A percentile compares a stretch with the other conserved stretches of the same genome.
Evolutionary conservation across 2,329 filamentous ascomycete species (phyloP).

Genomic region (Aspergillus cejpii): DNA sequence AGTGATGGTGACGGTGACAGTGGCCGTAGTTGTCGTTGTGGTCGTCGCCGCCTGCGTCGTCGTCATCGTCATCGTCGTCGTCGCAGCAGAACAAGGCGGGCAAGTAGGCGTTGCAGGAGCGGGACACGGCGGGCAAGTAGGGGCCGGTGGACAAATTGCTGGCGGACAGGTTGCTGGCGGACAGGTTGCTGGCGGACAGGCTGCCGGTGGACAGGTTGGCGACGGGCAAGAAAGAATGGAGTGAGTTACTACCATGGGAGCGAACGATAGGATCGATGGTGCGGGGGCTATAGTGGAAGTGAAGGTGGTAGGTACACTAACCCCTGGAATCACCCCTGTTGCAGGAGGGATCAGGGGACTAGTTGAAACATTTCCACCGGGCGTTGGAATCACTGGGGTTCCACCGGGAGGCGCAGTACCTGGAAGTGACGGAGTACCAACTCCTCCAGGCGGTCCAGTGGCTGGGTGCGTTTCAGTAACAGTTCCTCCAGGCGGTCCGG

Average conservation of each 20-base stretch:
- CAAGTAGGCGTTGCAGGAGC: conserved; percentile 5
- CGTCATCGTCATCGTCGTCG: background rate
- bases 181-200: background rate
- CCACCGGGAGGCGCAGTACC: background rate
- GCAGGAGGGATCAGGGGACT: background rate
- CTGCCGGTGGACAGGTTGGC: background rate
- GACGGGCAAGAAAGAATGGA: background rate
- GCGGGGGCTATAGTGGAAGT: no score
- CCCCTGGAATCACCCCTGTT: no score
- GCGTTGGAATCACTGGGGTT: background rate
- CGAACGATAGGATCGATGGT: background rate
- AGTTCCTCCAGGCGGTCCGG: background rate
- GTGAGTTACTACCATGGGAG: background rate
- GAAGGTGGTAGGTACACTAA: background rate
- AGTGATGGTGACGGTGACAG: conserved; percentile 16
- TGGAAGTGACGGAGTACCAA: background rate
- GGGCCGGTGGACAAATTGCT: no score
- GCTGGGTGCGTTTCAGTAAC: background rate
- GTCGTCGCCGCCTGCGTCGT: no score
- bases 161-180: background rate
- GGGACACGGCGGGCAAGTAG: background rate
- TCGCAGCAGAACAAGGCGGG: background rate
- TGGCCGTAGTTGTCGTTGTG: conserved; percentile 1
- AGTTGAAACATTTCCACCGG: background rate
- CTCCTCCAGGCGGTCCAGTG: background rate